Evolutionary conservation across 2,329 filamentous ascomycete species (phyloP), one percentile per base, ranked within the genome.

Genomic region (Aspergillus fischeri): DNA sequence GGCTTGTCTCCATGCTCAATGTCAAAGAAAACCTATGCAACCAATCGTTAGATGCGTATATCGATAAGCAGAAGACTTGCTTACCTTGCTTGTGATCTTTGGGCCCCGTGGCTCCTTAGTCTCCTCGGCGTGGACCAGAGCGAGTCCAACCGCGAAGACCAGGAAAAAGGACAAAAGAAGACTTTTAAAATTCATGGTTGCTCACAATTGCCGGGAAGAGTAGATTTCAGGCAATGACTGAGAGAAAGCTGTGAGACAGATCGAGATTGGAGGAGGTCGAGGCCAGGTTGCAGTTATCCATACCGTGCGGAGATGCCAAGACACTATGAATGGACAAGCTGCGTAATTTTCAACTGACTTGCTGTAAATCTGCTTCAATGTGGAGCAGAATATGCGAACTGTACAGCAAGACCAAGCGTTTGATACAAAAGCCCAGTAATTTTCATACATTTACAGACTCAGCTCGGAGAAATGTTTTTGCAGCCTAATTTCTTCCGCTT

Each of bases 11-110:
- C 85, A 72, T 87, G 83, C 64, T 82, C 76, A 57, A 88, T 84
- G 67, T 88, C 85, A 64, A 88, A 87, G 75, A 82, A 88, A 68
- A 88, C 84, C 83, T 81, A 55, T 28, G 3, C 35, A 49, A 7
- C 29, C 4, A 25, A 32, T 42, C 3, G 44, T 8, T 5, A 51
- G 28, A 48, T 69, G 27, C 69, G 62, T 35, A 55, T 47, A n/a
- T 27, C 24, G 17, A 21, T n/a, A 28, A 35, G 32, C 28, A 48
- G 35, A 32, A 38, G 20, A 25, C 10, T 49, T 51, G 41, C 66
- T 58, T 73, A 84, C 91, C 86, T 96, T 96, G 83, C 90, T 83
- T 69, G 92, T 97, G 81, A 97, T 93, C 86, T 94, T 95, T 62
- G 91, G 93, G 49, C 94, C 93, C 55, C 73, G 72, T 51, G 72